These are phyloP conservation scores for Paramyrothecium sp. DNA, from an alignment of 2,329 filamentous ascomycete genomes.

Conservation along the genomic window DNA sequence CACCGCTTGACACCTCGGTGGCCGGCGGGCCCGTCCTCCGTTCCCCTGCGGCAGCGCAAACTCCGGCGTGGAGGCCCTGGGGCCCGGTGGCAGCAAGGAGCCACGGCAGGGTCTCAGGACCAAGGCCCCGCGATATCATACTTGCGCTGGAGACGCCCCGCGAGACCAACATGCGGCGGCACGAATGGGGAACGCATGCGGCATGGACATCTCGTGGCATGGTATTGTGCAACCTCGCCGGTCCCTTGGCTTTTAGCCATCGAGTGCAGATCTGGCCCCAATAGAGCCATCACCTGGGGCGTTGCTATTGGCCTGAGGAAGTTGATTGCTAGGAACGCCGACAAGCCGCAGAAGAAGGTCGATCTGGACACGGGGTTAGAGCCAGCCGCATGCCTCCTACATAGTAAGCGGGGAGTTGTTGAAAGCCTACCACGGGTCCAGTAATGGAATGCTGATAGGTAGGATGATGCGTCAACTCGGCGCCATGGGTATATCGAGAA, in stretches of 20 bases:
- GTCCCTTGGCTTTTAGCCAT: conserved; percentile 31
- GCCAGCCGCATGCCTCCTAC: conserved; percentile 24
- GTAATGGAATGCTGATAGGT: conserved; percentile 5
- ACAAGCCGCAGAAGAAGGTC: conserved; percentile 22
- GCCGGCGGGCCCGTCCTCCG: conserved; percentile 10
- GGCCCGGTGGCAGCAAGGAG: conserved; percentile 6
- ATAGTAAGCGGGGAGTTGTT: conserved; percentile 16
- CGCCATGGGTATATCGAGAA: conserved; percentile 37
- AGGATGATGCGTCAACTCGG: conserved; percentile 35
- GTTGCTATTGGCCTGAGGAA: conserved; percentile 32
- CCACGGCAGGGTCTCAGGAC: conserved; percentile 27
- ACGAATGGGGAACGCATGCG: conserved; percentile 40
- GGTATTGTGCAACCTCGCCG: conserved; percentile 21
- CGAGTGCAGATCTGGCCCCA: conserved; percentile 20
- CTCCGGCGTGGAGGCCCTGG: neutral
- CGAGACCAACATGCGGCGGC: conserved; percentile 45
- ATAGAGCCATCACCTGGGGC: conserved; percentile 26
- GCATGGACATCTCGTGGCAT: no score
- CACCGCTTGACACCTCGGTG: neutral
- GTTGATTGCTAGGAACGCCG: conserved; percentile 27
- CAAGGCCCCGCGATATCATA: conserved; percentile 28
- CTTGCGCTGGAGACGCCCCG: conserved; percentile 42
- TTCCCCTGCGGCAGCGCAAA: no score
- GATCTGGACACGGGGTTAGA: conserved; percentile 24
- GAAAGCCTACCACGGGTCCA: neutral